Percentiles rank a stretch among this genome's conserved stretches.
These are phyloP conservation scores for Stagonosporopsis vannaccii DNA, from an alignment of 2,329 filamentous ascomycete species.

Conservation along the genomic window DNA sequence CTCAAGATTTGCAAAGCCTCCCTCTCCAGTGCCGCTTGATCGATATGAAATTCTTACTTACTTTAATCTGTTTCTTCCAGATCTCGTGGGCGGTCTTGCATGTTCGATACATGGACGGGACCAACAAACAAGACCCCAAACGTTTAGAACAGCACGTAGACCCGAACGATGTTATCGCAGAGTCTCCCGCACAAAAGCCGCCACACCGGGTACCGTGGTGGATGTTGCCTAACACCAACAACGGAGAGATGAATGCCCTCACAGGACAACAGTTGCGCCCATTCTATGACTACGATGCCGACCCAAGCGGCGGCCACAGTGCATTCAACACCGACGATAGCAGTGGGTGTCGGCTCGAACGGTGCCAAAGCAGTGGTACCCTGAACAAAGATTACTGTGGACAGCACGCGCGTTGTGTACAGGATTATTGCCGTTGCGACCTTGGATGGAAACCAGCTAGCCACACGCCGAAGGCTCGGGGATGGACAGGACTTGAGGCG, in stretches of 20 bases:
- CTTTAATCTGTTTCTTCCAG: neutral
- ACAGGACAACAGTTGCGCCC: conserved; percentile 9
- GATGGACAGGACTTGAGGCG: conserved; percentile 14
- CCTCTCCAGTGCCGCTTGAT: neutral
- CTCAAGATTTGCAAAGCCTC: neutral
- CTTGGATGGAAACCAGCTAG: conserved; percentile 9
- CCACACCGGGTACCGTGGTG: conserved; percentile 10
- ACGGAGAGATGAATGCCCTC: conserved; percentile 13
- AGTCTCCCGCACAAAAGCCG: neutral
- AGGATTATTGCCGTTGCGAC: conserved; percentile 4
- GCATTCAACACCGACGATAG: neutral
- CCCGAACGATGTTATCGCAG: neutral
- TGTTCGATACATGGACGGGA: neutral
- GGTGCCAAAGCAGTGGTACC: conserved; percentile 2
- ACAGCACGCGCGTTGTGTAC: conserved; percentile 7
- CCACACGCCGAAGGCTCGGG: neutral
- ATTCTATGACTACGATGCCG: neutral
- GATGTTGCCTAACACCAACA: conserved; percentile 7
- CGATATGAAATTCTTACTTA: neutral
- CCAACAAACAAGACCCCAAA: neutral
- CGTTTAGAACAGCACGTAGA: neutral
- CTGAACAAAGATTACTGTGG: conserved; percentile 4
- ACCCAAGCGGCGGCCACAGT: neutral
- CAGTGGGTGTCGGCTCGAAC: neutral
- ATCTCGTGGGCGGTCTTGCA: neutral